phyloP scores from a whole-genome alignment of 2,329 filamentous ascomycete species.

The Ceratocystis albifundus region DNA sequence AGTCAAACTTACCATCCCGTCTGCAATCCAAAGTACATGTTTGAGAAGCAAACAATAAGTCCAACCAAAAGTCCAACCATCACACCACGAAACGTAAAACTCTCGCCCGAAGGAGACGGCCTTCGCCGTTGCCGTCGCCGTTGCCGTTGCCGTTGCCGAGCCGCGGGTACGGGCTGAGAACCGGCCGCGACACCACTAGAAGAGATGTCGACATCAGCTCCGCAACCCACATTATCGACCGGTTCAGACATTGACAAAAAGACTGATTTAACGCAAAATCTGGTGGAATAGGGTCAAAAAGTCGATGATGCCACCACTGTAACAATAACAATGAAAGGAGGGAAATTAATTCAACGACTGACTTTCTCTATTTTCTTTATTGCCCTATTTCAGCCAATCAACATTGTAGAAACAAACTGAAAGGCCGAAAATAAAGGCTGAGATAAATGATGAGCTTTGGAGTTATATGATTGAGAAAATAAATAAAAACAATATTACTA shows the following conservation, averaged over 20 bases:
- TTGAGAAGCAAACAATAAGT: conserved; percentile 85
- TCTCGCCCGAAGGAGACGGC: conserved; percentile 38
- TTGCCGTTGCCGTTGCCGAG: neutral
- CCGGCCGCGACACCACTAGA: neutral
- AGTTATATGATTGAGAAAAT: neutral
- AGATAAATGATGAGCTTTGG: neutral
- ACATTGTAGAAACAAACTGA: neutral
- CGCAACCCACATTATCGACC: neutral
- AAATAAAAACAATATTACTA: neutral
- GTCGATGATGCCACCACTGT: neutral
- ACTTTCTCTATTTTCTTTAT: neutral
- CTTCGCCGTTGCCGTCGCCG: neutral
- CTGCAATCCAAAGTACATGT: conserved; percentile 98
- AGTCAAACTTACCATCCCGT: conserved; percentile 41
- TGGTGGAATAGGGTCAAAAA: neutral
- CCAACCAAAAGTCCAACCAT: conserved; percentile 72
- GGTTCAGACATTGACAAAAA: neutral
- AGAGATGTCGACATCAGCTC: neutral
- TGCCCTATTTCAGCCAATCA: neutral
- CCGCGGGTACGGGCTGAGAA: neutral
- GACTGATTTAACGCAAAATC: neutral
- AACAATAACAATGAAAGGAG: neutral
- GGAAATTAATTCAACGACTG: neutral
- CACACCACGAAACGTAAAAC: conserved; percentile 77
- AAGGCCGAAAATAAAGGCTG: neutral